Conservation (phyloP, 257 asterid genomes). For the Penstemon newberryi region DNA sequence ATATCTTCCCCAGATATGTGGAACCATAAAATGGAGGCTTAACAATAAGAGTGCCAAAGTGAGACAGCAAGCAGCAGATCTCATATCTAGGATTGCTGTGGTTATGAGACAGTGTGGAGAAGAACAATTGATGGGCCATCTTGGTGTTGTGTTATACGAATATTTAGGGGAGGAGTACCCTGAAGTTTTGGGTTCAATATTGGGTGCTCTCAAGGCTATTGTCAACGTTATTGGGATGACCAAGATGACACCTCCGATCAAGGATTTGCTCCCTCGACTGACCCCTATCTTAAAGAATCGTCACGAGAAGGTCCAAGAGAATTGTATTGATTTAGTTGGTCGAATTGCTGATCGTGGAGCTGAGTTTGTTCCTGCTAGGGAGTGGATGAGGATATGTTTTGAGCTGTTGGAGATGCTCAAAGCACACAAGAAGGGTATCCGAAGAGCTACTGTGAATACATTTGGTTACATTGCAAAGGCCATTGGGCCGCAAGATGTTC, state of each 20-base stretch:
- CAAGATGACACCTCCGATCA: conserved; percentile 91
- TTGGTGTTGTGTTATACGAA: conserved; percentile 84
- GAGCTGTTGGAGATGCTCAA: conserved; percentile 97
- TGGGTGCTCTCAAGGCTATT: conserved; percentile 87
- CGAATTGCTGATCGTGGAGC: conserved; percentile 94
- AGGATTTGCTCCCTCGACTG: conserved; percentile 89
- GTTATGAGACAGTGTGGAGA: conserved; percentile 91
- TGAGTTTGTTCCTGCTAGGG: conserved; percentile 90
- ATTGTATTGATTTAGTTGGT: conserved; percentile 88
- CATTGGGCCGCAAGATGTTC: conserved; percentile 88
- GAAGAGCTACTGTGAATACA: conserved; percentile 90
- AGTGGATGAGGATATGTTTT: conserved; percentile 94
- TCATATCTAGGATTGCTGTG: conserved; percentile 83
- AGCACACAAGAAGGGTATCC: conserved; percentile 90
- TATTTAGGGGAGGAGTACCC: conserved; percentile 92
- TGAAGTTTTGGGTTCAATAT: conserved; percentile 82
- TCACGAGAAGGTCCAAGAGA: conserved; percentile 91
- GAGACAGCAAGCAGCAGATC: conserved; percentile 90
- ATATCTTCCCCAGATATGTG: conserved; percentile 92
- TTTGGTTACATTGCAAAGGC: conserved; percentile 92
- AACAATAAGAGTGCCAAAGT: conserved; percentile 93
- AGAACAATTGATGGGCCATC: conserved; percentile 91
- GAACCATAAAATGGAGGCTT: conserved; percentile 89
- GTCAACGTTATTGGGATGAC: conserved; percentile 95
- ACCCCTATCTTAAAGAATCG: conserved; percentile 91